Base-by-base conservation (phyloP, 139 green algal genomes). In the Chlamydomonas incerta region DNA sequence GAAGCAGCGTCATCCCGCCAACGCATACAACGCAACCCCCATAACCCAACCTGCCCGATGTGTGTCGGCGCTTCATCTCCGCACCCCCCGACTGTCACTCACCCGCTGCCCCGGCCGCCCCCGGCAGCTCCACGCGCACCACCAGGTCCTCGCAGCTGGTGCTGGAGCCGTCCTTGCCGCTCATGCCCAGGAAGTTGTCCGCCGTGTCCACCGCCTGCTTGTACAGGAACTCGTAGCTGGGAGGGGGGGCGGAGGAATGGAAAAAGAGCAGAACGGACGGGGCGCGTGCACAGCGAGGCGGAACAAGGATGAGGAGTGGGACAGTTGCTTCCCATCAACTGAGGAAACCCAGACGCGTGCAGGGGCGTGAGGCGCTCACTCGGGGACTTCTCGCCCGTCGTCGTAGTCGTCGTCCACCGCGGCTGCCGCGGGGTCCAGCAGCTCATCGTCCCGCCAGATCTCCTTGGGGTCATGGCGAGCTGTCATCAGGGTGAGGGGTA, bases 151-250 rank as follows among this genome's bases (percentile, higher is more conserved):
- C 93, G 83, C 93, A 96, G 66, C 86, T 85, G 29, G 76, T 92
- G 72, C 88, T 92, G 26, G 91, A 94, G 46, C 90, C 86, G 55
- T 95, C 89, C 72, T 96, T 96, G 57, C 88, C 90, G 26, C 67
- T 88, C 90, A 96, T 92, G 50, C 94, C 94, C n/a, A 96, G 88
- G 77, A 93, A 96, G 29, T 91, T 88, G 72, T 96, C 94, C 14
- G 87, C 85, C 23, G 87, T 94, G 34, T 90, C 87, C 24, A 96
- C 94, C 20, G 91, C 85, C 84, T 96, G 94, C 87, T 95, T 95
- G 88, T 96, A 96, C 21, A 92, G 55, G 69, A 95, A 93, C 68
- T 94, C 90, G 69, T 93, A 94, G 69, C 91, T 95, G 82, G 13
- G 46, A 29, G 35, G 17, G 58, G 29, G 58, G n/a, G 71, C 65